Evolutionary conservation across 768 basidiomycete genomes (phyloP).

Genomic region (Tylopilus rubrobrunneus): DNA sequence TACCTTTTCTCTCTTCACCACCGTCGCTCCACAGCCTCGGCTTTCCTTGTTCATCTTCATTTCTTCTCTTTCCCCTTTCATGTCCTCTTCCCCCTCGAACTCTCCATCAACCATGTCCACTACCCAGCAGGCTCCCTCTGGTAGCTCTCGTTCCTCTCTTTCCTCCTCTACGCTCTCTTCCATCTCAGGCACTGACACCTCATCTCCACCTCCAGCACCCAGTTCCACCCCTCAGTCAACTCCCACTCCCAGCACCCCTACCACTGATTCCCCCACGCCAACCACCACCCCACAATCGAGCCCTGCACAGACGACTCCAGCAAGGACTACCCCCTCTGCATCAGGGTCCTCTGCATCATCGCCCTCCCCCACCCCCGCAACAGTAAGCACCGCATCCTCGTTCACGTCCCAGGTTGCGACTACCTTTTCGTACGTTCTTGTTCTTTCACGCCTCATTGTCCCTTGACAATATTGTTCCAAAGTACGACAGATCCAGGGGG

Average conservation of each 20-base stretch:
- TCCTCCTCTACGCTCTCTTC: background rate
- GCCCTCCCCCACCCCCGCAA: background rate
- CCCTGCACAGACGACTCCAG: background rate
- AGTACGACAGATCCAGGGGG: constrained; percentile 25
- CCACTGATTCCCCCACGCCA: background rate
- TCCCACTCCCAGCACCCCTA: constrained; percentile 1
- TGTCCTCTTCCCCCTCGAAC: constrained; percentile 20
- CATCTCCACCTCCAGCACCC: constrained; percentile 12
- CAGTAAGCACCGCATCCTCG: background rate
- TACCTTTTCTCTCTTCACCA: background rate
- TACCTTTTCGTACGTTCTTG: constrained; percentile 16
- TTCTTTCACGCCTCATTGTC: background rate
- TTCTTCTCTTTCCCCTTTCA: background rate
- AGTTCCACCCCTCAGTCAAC: background rate
- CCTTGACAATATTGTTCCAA: background rate
- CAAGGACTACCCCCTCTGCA: background rate
- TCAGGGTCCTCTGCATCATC: background rate
- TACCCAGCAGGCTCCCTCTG: constrained; percentile 2
- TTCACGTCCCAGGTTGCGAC: constrained; percentile 18
- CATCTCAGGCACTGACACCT: constrained; percentile 10
- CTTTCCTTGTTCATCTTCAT: background rate
- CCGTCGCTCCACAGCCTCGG: background rate
- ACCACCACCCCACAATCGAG: background rate
- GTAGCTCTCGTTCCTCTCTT: constrained; percentile 19
- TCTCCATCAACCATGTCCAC: background rate